Base-by-base conservation (phyloP, 345 rosid species). In the Kernera saxatilis region DNA sequence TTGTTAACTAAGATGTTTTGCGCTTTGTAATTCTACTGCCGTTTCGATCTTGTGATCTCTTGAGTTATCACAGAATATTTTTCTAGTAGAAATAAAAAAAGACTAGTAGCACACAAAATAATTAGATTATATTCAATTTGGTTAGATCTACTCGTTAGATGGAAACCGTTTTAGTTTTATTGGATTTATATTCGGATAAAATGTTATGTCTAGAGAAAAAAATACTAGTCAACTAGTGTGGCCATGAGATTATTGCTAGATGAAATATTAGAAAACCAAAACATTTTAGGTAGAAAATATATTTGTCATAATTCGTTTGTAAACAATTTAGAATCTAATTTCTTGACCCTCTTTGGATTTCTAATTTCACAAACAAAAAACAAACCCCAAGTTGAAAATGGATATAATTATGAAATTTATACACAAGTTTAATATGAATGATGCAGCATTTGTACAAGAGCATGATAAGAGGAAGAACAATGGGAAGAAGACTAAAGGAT, bases 401-500 rank as follows among this genome's bases (percentile, higher is more conserved):
- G 11, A 40, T 41, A 53, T 9, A 17, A 18, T 7, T 29, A 11
- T 27, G 46, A 33, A 43, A 13, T 7, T 15, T 14, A 33, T 57
- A 40, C 9, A 30, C 19, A 51, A 63, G 17, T 44, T 56, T 43
- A 5, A 65, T 26, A 25, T 46, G 37, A 25, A 56, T 36, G 48
- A 61, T 64, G 82, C 84, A 90, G 98, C 78, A 75, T 51, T 44
- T 87, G 49, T 88, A 78, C 83, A 90, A 82, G 85, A 86, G 87
- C 89, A 77, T 87, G 55, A 19, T 83, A 73, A 82, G 67, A 79
- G 89, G 97, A 46, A 76, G 83, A 73, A 90, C 96, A 63, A 81
- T 84, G 91, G 96, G 98, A 49, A 87, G 96, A 74, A 78, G 97
- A 88, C 14, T 88, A 67, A 93, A 88, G 75, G 98, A 93, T 78